Evolutionary conservation across 495 filamentous ascomycete genomes (phyloP), one percentile per base, ranked within the genome.

Genomic region (Aspergillus mulundensis): DNA sequence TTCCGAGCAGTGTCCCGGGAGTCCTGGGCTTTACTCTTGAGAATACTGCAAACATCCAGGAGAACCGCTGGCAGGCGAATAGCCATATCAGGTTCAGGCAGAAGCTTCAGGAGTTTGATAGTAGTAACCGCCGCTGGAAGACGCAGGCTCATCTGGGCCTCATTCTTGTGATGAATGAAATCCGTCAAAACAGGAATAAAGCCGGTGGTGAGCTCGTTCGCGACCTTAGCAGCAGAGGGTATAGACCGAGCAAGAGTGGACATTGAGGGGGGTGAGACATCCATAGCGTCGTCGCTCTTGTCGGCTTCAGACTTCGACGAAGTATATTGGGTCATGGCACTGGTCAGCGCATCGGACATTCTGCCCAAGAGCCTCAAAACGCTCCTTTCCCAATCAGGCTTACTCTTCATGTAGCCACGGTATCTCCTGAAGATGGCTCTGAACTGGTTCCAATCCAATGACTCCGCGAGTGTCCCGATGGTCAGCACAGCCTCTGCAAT

Each of bases 121-220:
- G 88, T 80, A 16, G 91, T 89, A 42, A 97, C 80, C 1, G 93
- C 89, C 21, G 96, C 86, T 2, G 91, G 91, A 49, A 95, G 84
- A 60, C 94, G 89, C 48, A 93, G 80, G 72, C 91, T 94, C 71
- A 97, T 94, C 16, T 87, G 89, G 1, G 89, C 83, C 70, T 97
- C 91, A 54, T 97, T 88, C 71, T 97, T 97, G 62, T 93, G 85
- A 59, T 96, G 91, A 38, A 99, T 83, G 66, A 95, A 94, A 19
- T 82, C 79, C 10, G 82, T 80, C 47, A 97, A 71, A 36, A 84
- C 79, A 2, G 93, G 89, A 20, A 96, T 77, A 58, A 96, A 85
- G 56, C 83, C 85, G 15, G 83, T 83, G 4, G 80, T 78, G 36
- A 97, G 73, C 61, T 96, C 91, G 5, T 81, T 79, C 5, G 84